Evolutionary conservation across 2,329 filamentous ascomycete species (phyloP).

Genomic region (Cytospora piceicola): DNA sequence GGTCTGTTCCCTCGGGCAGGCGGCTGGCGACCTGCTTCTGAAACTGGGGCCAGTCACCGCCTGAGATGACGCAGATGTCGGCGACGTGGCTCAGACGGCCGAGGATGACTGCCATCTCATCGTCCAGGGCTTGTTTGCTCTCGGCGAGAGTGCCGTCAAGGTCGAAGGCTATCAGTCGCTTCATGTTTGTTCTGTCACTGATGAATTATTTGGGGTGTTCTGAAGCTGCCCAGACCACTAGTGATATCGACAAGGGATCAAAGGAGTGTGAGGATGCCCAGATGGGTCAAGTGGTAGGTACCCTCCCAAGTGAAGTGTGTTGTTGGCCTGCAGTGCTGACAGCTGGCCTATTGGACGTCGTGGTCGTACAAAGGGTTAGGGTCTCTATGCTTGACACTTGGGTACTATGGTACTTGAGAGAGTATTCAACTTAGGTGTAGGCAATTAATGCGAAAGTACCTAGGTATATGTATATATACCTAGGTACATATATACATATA

Average conservation of each 20-base stretch:
- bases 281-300: no score
- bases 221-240: background rate
- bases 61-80: constrained; percentile 46
- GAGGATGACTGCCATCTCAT: constrained; percentile 28
- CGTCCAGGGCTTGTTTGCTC: constrained; percentile 30
- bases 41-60: constrained; percentile 48
- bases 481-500: no score
- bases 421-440: no score
- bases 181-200: constrained; percentile 11
- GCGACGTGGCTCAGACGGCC: constrained; percentile 41
- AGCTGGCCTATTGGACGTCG: background rate
- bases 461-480: no score
- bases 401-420: no score
- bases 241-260: background rate
- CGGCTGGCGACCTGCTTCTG: constrained; percentile 45
- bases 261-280: background rate
- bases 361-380: background rate
- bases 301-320: background rate
- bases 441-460: no score
- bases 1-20: constrained; percentile 41
- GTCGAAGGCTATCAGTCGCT: constrained; percentile 29
- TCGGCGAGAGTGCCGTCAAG: constrained; percentile 31
- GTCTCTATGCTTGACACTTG: no score
- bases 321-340: background rate
- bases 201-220: background rate